A percentile compares a stretch with the other conserved stretches of the same genome.
Conservation (phyloP, 1,284 basidiomycete genomes). For the Moesziomyces sp. region DNA sequence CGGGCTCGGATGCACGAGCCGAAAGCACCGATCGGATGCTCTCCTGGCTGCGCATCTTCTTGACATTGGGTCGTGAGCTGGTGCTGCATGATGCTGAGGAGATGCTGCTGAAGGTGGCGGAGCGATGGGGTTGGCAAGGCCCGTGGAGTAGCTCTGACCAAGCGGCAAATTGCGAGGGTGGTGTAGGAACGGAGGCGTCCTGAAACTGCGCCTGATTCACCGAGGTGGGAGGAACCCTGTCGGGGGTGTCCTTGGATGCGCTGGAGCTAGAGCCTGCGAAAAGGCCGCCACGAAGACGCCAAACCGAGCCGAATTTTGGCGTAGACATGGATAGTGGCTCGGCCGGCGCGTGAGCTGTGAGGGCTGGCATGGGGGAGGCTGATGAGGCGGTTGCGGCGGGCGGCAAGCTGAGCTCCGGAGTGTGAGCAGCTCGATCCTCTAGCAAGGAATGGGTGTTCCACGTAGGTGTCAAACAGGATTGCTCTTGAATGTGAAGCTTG, state of each 20-base stretch:
- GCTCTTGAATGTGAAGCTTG: slow-evolving; percentile 7
- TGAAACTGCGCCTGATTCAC: background rate
- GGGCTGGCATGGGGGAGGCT: slow-evolving; percentile 15
- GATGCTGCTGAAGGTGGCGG: slow-evolving; percentile 41
- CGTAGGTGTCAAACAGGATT: background rate
- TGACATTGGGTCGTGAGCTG: slow-evolving; percentile 17
- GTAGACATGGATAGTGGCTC: slow-evolving; percentile 9
- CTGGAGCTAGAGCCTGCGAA: slow-evolving; percentile 7
- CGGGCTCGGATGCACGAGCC: slow-evolving; percentile 8
- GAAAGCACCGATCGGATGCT: slow-evolving; percentile 29
- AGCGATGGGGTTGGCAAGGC: slow-evolving; percentile 19
- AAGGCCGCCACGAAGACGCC: slow-evolving; percentile 21
- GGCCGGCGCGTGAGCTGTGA: slow-evolving; percentile 5
- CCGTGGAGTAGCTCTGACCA: slow-evolving; percentile 34
- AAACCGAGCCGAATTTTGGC: slow-evolving; percentile 5
- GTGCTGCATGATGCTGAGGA: slow-evolving; percentile 30
- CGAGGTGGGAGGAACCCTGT: slow-evolving; percentile 5
- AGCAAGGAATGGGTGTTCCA: too few species aligned
- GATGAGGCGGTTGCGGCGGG: background rate
- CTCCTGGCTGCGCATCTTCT: slow-evolving; percentile 35
- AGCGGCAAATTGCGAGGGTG: slow-evolving; percentile 32
- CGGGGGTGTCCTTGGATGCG: background rate
- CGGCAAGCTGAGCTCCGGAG: background rate
- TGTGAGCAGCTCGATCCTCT: too few species aligned
- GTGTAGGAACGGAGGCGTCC: slow-evolving; percentile 2